Base-by-base conservation (phyloP, 2,329 filamentous ascomycete species). In the Hortaea werneckii region DNA sequence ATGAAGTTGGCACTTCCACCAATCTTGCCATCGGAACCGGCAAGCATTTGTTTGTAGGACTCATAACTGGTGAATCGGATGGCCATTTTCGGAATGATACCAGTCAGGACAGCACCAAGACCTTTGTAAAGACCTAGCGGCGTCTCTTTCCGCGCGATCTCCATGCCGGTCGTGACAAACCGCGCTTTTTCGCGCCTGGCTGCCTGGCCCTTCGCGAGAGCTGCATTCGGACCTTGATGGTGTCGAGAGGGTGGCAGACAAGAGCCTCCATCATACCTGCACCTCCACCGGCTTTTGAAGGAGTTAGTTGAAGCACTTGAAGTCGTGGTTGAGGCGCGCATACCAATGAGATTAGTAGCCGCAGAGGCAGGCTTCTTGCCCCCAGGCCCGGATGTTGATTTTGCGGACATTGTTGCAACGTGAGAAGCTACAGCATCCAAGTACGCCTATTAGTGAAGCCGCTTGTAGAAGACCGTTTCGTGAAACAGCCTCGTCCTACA, bases 201-300 rank as follows among this genome's bases (percentile, higher is more conserved):
- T 80, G 78, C 55, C 85, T 79, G 42, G 85, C 87, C 65, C 92
- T 81, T 55, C 84, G 79, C 46, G 92, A 96, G 50, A 98, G 83
- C 72, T 98, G 92, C 94, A 98, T 98, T 58, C 92, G 88, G 51
- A 98, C 92, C 78, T 98, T 95, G 74, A 96, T 94, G 49, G 89
- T 95, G 68, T 95, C 87, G 48, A 96, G 78, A 51, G 92, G 92
- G 74, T 98, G 92, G 68, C 92, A 98, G 44, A 75, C 88, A 52
- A 98, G 81, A 41, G 92, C 92, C 71, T 98, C 92, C 89, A 96
- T 96, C 90, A 96, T 95, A 63, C 92, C 92, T 58, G 92, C 92
- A 68, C 87, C 87, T 65, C 92, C 92, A 65, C 92, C 92, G 65
- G 92, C 92, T 94, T 58, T 58, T 26, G 10, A 6, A 39, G 2